A percentile compares a stretch with the other conserved stretches of the same genome.
Evolutionary conservation across 148 eudicot species (phyloP).

Genomic region (Dysphania ambrosioides): DNA sequence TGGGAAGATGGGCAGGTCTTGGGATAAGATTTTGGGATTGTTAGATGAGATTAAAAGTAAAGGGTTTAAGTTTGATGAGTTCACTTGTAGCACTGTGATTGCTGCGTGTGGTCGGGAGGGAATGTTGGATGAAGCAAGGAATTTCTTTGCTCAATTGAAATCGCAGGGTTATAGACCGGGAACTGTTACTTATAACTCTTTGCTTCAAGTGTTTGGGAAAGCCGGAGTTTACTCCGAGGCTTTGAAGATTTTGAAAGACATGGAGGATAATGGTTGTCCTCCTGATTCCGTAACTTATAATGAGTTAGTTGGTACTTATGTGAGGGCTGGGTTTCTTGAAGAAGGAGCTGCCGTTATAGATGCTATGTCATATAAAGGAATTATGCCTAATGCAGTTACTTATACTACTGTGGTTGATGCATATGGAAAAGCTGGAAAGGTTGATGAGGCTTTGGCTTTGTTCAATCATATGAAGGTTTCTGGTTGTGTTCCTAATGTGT

Average conservation of each 20-base stretch:
- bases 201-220: slow-evolving; percentile 87
- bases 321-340: slow-evolving; percentile 72
- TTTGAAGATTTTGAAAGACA: slow-evolving; percentile 62
- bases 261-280: slow-evolving; percentile 67
- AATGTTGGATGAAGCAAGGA: slow-evolving; percentile 71
- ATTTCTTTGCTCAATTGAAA: slow-evolving; percentile 59
- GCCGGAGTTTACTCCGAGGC: slow-evolving; percentile 76
- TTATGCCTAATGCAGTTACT: slow-evolving; percentile 74
- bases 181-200: slow-evolving; percentile 71
- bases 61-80: slow-evolving; percentile 73
- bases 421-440: slow-evolving; percentile 79
- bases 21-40: slow-evolving; percentile 57
- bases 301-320: slow-evolving; percentile 74
- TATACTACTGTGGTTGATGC: slow-evolving; percentile 85
- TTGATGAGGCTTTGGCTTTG: slow-evolving; percentile 64
- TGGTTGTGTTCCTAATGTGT: slow-evolving; percentile 86
- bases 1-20: slow-evolving; percentile 88
- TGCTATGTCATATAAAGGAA: slow-evolving; percentile 68
- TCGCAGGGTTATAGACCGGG: slow-evolving; percentile 63
- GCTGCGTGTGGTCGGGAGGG: slow-evolving; percentile 96
- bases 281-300: slow-evolving; percentile 79
- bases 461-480: slow-evolving; percentile 63
- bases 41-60: slow-evolving; percentile 61
- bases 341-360: slow-evolving; percentile 74
- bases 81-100: slow-evolving; percentile 87